These are phyloP conservation scores for Cucurbita moschata DNA, from an alignment of 306 rosid species.

Conservation along the genomic window DNA sequence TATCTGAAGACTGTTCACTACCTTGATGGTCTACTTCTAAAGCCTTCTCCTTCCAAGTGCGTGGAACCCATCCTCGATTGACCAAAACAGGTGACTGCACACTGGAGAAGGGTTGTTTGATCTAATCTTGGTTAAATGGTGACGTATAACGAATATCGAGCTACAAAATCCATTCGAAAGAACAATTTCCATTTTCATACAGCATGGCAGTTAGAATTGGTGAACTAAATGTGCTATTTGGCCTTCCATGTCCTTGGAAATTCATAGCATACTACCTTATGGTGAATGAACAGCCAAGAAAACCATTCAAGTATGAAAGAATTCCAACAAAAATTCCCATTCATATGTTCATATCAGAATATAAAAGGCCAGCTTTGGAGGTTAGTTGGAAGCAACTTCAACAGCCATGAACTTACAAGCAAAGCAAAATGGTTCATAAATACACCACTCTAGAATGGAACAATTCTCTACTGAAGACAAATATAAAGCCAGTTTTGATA, in stretches of 20 bases:
- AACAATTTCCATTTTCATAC: background rate
- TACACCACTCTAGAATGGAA: background rate
- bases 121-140: constrained; percentile 5
- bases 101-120: constrained; percentile 29
- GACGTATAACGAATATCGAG: background rate
- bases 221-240: background rate
- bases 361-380: background rate
- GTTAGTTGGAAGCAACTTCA: background rate
- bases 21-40: constrained; percentile 23
- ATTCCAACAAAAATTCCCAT: background rate
- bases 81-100: constrained; percentile 54
- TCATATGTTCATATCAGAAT: background rate
- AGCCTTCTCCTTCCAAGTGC: constrained; percentile 66
- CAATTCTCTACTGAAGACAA: background rate
- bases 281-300: background rate
- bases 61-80: constrained; percentile 96
- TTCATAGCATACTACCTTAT: background rate
- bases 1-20: constrained; percentile 19
- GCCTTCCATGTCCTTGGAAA: background rate
- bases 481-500: background rate
- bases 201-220: background rate
- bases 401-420: background rate
- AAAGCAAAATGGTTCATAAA: background rate
- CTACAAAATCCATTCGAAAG: background rate
- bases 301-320: background rate